phyloP scores from a whole-genome alignment of 495 filamentous ascomycete genomes.

The Daldinia caldariorum region DNA sequence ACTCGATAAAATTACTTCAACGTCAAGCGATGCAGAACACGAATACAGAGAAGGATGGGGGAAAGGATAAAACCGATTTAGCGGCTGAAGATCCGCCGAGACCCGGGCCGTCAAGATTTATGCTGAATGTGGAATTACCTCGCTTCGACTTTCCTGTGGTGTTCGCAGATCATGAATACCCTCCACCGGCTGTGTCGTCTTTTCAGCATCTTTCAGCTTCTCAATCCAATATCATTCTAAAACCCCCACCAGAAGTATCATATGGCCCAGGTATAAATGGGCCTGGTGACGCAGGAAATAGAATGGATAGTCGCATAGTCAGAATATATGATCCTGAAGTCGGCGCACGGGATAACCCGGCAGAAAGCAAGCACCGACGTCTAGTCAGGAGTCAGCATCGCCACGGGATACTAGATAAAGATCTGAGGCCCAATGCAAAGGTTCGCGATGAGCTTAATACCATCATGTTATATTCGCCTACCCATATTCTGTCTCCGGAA shows the following conservation, averaged over 20 bases:
- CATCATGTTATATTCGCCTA: constrained; percentile 92
- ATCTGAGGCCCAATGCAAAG: constrained; percentile 96
- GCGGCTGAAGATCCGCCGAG: constrained; percentile 62
- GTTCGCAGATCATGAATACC: constrained; percentile 93
- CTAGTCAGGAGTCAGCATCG: constrained; percentile 87
- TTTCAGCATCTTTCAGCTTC: constrained; percentile 69
- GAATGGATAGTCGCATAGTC: constrained; percentile 69
- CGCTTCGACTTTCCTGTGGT: constrained; percentile 96
- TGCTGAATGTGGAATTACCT: constrained; percentile 88
- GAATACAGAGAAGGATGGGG: constrained; percentile 51
- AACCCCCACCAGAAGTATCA: constrained; percentile 82
- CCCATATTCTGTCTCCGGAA: constrained; percentile 82
- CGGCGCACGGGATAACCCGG: constrained; percentile 87
- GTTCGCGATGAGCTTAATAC: constrained; percentile 91
- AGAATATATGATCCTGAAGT: constrained; percentile 95
- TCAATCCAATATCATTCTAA: constrained; percentile 73
- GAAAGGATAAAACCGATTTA: constrained; percentile 44
- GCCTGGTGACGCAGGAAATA: constrained; percentile 62
- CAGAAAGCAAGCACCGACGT: constrained; percentile 92
- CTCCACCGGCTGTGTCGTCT: constrained; percentile 79
- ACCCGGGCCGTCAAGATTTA: constrained; percentile 63
- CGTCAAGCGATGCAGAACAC: constrained; percentile 42
- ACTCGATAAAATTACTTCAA: constrained; percentile 51
- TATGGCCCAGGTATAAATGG: constrained; percentile 84
- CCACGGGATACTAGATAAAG: constrained; percentile 91